Evolutionary conservation across 345 rosid genomes (phyloP).

Genomic region (Gossypium rotundifolium): DNA sequence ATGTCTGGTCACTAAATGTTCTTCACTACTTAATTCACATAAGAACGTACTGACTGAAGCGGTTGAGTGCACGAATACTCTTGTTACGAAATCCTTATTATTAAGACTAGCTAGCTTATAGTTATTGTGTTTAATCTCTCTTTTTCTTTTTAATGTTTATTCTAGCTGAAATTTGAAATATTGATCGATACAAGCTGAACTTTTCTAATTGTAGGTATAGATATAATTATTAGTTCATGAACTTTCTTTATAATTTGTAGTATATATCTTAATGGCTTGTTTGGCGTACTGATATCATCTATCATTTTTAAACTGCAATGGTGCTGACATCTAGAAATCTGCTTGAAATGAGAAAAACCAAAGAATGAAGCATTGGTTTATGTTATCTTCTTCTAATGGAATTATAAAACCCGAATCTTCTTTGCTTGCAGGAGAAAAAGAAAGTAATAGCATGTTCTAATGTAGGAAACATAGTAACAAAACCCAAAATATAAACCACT

Average conservation of each 20-base stretch:
- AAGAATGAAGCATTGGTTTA: no score
- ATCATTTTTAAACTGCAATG: not conserved
- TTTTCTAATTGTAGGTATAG: no score
- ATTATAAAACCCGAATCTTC: not conserved
- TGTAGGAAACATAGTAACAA: constrained; percentile 17
- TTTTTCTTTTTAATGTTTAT: no score
- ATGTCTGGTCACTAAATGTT: constrained; percentile 7
- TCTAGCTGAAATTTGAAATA: no score
- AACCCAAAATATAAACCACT: not conserved
- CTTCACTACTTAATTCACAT: constrained; percentile 16
- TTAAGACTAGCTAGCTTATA: constrained; percentile 20
- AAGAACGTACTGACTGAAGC: constrained; percentile 45
- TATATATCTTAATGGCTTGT: no score
- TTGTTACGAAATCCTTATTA: constrained; percentile 56
- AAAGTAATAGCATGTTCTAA: not conserved
- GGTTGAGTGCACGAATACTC: constrained; percentile 52
- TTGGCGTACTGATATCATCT: not conserved
- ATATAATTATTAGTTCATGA: not conserved
- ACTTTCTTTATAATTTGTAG: not conserved
- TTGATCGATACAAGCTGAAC: no score
- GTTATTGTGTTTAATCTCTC: not conserved
- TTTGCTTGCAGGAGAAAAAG: not conserved
- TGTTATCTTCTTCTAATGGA: no score
- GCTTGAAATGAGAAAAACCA: no score
- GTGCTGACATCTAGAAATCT: no score